Conservation (phyloP, 768 basidiomycete species). For the Mycena capillaripes region DNA sequence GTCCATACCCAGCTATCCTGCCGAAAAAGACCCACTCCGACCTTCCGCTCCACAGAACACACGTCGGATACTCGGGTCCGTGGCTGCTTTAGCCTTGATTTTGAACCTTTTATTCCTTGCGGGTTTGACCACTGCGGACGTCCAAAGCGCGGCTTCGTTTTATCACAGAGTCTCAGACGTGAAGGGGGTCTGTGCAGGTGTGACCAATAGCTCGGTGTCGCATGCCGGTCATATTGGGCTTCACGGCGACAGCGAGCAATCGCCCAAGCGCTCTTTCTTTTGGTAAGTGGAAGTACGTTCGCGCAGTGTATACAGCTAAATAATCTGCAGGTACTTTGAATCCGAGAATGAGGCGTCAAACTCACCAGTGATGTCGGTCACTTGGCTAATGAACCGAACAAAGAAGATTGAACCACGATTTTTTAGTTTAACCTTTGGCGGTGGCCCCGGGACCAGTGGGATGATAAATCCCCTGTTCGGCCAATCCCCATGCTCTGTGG, state of each 20-base stretch:
- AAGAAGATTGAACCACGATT: not conserved
- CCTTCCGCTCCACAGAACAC: no score
- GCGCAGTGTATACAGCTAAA: not conserved
- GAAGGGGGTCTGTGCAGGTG: no score
- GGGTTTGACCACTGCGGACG: no score
- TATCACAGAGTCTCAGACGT: no score
- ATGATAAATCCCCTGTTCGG: not conserved
- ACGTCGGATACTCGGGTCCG: no score
- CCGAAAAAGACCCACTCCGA: no score
- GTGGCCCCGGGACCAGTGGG: slow-evolving; percentile 47
- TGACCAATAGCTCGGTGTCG: slow-evolving; percentile 16
- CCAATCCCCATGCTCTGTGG: not conserved
- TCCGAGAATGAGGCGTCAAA: slow-evolving; percentile 43
- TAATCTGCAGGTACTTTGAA: slow-evolving; percentile 47
- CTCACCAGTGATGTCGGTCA: slow-evolving; percentile 44
- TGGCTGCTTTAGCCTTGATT: no score
- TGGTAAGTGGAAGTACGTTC: slow-evolving; percentile 22
- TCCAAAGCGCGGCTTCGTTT: no score
- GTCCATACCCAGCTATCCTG: no score
- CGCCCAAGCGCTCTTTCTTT: slow-evolving; percentile 41
- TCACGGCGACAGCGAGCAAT: slow-evolving; percentile 41
- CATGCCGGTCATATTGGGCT: slow-evolving; percentile 48
- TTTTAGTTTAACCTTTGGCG: slow-evolving; percentile 46
- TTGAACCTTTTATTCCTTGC: no score
- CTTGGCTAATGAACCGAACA: no score